phyloP scores from a whole-genome alignment of 2,329 filamentous ascomycete species.

The Phyllosticta citribraziliensis region DNA sequence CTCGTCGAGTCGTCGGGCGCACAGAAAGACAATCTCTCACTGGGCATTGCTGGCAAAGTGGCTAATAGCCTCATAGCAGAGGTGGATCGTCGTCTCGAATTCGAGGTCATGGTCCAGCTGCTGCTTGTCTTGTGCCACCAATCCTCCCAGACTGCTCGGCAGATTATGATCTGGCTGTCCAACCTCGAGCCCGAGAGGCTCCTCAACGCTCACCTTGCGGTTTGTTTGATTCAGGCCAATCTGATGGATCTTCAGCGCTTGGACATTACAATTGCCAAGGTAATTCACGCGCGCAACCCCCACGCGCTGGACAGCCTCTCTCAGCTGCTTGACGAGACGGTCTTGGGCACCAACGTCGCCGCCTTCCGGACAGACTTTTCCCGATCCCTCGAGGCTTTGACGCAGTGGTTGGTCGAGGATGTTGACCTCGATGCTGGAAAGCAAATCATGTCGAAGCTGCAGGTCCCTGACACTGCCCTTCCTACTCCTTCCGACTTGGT shows the following conservation, averaged over 20 bases:
- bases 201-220: conserved; percentile 52
- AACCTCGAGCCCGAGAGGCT: conserved; percentile 47
- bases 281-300: conserved; percentile 60
- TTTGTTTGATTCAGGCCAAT: conserved; percentile 49
- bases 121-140: conserved; percentile 52
- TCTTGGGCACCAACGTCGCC: conserved; percentile 68
- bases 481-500: conserved; percentile 48
- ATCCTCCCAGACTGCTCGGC: conserved; percentile 47
- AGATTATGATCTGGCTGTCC: conserved; percentile 41
- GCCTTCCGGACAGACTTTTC: conserved; percentile 80
- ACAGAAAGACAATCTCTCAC: conserved; percentile 47
- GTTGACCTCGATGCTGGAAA: conserved; percentile 55
- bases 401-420: conserved; percentile 70
- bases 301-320: conserved; percentile 71
- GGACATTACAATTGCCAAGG: conserved; percentile 58
- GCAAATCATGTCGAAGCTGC: conserved; percentile 59
- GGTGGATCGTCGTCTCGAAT: conserved; percentile 45
- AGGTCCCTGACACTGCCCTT: conserved; percentile 41
- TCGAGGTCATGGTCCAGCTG: conserved; percentile 54
- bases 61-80: conserved; percentile 48
- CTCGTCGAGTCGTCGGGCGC: conserved; percentile 42
- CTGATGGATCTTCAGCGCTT: conserved; percentile 51
- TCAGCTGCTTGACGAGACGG: conserved; percentile 64
- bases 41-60: conserved; percentile 46
- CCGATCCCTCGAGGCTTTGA: conserved; percentile 69